These are phyloP conservation scores for Westerdykella sp. DNA, from an alignment of 2,329 filamentous ascomycete species.

Conservation along the genomic window DNA sequence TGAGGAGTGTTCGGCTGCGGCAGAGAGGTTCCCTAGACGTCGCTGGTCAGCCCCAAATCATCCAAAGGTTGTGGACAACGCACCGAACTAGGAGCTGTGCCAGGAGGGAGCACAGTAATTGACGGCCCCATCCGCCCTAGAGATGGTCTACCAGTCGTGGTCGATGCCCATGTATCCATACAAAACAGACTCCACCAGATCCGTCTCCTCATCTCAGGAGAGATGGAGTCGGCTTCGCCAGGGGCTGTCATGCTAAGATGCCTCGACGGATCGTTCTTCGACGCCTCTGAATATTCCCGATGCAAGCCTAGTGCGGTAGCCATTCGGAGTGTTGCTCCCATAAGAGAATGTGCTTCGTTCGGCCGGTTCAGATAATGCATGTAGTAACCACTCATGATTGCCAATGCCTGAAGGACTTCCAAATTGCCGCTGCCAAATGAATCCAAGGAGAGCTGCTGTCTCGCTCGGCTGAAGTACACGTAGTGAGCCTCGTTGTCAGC, in stretches of 20 bases:
- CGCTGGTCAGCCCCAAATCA: not conserved
- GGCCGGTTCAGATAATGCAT: conserved; percentile 72
- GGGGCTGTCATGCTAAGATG: conserved; percentile 15
- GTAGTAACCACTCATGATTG: conserved; percentile 68
- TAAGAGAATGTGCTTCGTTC: conserved; percentile 68
- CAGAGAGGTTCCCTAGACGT: conserved; percentile 3
- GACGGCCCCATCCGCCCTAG: conserved; percentile 35
- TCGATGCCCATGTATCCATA: conserved; percentile 41
- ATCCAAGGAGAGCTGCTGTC: conserved; percentile 60
- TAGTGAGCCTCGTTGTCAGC: conserved; percentile 59
- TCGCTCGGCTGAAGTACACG: conserved; percentile 62
- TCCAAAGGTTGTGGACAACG: conserved; percentile 2
- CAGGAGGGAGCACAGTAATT: conserved; percentile 35
- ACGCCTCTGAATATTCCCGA: conserved; percentile 50
- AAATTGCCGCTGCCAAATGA: conserved; percentile 64
- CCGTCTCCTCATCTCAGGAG: conserved; percentile 36
- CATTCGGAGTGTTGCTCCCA: conserved; percentile 66
- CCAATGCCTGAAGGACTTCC: conserved; percentile 66
- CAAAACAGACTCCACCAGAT: conserved; percentile 45
- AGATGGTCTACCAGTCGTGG: conserved; percentile 39
- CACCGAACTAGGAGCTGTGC: conserved; percentile 29
- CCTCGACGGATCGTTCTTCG: conserved; percentile 9
- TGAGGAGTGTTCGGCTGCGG: conserved; percentile 31
- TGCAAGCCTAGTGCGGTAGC: conserved; percentile 68
- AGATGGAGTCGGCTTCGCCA: conserved; percentile 30